phyloP scores from a whole-genome alignment of 139 green algal genomes.

The Microglena sp. region DNA sequence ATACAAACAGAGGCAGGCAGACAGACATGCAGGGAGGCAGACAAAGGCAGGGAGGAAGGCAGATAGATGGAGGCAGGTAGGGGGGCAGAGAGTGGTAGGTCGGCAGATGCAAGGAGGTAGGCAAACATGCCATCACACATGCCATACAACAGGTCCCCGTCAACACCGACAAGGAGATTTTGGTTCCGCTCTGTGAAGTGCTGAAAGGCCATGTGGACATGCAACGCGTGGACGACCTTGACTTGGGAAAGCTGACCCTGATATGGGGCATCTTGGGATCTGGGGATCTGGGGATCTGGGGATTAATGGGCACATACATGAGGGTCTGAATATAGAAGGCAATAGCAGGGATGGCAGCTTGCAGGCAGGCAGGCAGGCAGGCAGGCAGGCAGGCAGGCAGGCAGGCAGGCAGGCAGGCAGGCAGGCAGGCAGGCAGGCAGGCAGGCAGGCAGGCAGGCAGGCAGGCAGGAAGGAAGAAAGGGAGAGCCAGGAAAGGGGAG shows the following conservation, averaged over 20 bases:
- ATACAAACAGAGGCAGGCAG: background rate
- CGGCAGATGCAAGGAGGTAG: background rate
- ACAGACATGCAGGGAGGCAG: background rate
- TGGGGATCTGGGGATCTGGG: too few species aligned
- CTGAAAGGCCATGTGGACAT: too few species aligned
- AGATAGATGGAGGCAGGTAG: background rate
- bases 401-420: constrained; percentile 8
- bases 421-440: constrained; percentile 14
- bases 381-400: background rate
- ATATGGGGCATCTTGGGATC: too few species aligned
- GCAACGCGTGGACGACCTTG: too few species aligned
- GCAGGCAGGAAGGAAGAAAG: constrained; percentile 13
- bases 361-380: background rate
- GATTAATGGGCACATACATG: too few species aligned
- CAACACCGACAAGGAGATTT: too few species aligned
- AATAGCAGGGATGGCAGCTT: background rate
- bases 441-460: constrained; percentile 15
- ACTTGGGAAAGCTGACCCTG: too few species aligned
- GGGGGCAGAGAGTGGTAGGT: background rate
- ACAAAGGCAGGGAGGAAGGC: background rate
- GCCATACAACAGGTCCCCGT: too few species aligned
- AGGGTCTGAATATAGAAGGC: too few species aligned
- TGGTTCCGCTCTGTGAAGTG: too few species aligned
- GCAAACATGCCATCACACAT: too few species aligned
- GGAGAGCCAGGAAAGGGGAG: too few species aligned